A percentile compares a stretch with the other conserved stretches of the same genome.
Evolutionary conservation across 1,284 basidiomycete species (phyloP).

Genomic region (Exobasidium rhododendri): DNA sequence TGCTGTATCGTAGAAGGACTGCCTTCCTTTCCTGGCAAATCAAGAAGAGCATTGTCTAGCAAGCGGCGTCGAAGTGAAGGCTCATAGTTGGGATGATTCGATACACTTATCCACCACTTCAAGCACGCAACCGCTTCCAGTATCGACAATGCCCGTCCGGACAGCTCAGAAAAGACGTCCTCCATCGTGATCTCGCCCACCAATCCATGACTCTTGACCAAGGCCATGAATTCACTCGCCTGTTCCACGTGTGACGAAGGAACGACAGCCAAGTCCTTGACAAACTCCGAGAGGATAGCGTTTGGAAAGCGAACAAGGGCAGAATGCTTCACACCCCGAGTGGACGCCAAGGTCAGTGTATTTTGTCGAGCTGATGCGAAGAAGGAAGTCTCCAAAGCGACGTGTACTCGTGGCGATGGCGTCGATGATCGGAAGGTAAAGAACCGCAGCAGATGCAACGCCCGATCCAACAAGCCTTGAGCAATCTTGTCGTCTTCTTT

Average conservation of each 20-base stretch:
- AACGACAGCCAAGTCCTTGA: constrained; percentile 75
- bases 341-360: constrained; percentile 74
- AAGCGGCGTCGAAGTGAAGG: constrained; percentile 45
- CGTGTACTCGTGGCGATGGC: constrained; percentile 78
- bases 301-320: constrained; percentile 76
- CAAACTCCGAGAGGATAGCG: constrained; percentile 69
- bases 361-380: constrained; percentile 64
- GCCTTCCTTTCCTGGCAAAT: constrained; percentile 21
- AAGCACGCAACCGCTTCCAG: constrained; percentile 75
- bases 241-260: constrained; percentile 66
- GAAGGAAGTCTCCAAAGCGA: constrained; percentile 75
- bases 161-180: constrained; percentile 80
- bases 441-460: constrained; percentile 72
- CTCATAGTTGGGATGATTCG: constrained; percentile 56
- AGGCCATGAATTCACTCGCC: constrained; percentile 67
- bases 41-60: constrained; percentile 38
- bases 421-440: constrained; percentile 64
- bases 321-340: constrained; percentile 70
- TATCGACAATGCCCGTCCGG: constrained; percentile 68
- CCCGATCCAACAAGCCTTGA: constrained; percentile 57
- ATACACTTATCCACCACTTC: constrained; percentile 79
- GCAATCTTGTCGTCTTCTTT: constrained; percentile 58
- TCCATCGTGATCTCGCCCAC: constrained; percentile 78
- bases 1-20: constrained; percentile 37
- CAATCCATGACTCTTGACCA: constrained; percentile 67